phyloP scores from a whole-genome alignment of 768 basidiomycete genomes.

The Psilocybe subaeruginosa region DNA sequence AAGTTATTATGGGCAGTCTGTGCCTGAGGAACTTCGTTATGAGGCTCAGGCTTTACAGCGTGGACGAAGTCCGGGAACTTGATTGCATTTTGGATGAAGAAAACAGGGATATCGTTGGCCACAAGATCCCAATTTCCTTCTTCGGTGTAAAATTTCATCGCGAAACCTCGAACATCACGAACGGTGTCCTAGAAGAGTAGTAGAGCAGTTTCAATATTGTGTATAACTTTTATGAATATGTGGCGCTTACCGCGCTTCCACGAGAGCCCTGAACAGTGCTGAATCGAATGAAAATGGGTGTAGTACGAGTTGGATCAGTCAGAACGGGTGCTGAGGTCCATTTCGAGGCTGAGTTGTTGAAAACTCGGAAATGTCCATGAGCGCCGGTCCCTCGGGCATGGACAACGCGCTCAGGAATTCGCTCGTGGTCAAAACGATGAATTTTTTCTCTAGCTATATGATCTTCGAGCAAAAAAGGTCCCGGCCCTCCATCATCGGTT shows the following conservation, averaged over 20 bases:
- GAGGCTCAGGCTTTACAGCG: conserved; percentile 84
- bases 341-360: conserved; percentile 67
- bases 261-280: conserved; percentile 82
- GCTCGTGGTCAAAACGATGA: conserved; percentile 83
- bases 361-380: conserved; percentile 82
- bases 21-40: conserved; percentile 76
- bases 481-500: conserved; percentile 47
- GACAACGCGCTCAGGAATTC: conserved; percentile 85
- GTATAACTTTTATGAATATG: neutral
- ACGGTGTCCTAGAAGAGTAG: conserved; percentile 57
- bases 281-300: conserved; percentile 83
- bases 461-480: conserved; percentile 80
- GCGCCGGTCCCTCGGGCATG: conserved; percentile 76
- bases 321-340: conserved; percentile 73
- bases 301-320: conserved; percentile 72
- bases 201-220: neutral
- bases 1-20: conserved; percentile 83
- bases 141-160: conserved; percentile 79
- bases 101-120: conserved; percentile 82
- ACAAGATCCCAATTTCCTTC: conserved; percentile 91
- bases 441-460: conserved; percentile 78
- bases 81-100: conserved; percentile 81
- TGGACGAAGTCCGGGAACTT: conserved; percentile 89
- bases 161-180: conserved; percentile 88
- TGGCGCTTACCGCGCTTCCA: conserved; percentile 72